Evolutionary conservation across 495 filamentous ascomycete genomes (phyloP), one percentile per base, ranked within the genome.

Genomic region (Margaritispora aquatica): DNA sequence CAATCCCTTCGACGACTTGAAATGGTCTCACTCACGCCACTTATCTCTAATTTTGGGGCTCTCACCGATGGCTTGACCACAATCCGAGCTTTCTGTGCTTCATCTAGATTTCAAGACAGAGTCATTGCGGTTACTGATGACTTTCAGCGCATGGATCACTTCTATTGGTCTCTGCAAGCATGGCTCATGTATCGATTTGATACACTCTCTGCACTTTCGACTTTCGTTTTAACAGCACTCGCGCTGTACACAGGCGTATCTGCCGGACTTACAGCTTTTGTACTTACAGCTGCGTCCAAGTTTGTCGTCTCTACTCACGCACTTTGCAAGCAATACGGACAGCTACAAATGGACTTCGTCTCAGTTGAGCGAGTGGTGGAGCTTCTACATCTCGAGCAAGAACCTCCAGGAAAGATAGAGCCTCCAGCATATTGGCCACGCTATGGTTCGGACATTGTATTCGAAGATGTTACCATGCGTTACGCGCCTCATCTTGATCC

Each of bases 61-160:
- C 75, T 94, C 8, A 68, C 90, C 7, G 85, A 92, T 64, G 90
- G 90, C 2, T 67, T 96, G 36, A 87, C 85, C 1, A 96, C 90
- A 0, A 87, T 96, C 17, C 81, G 88, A 38, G 84, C 90, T 0
- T 92, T 90, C 68, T 80, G 75, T 47, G 88, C 85, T 4, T 84
- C 92, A 63, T 70, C 76, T 15, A 84, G 85, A 49, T 96, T 94
- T 63, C 89, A 94, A 64, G 77, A 80, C 55, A 78, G 84, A 22
- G 86, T 91, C 57, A 87, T 95, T 44, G 75, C 76, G 2, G 88
- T 88, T 20, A 87, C 87, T 0, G 90, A 95, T 69, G 80, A 80
- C 2, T 95, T 95, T 70, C 89, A 93, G 69, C 90, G 89, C 62
- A 92, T 92, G 87, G 90, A 95, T 66, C 90, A 95, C 70, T 91